A percentile compares a stretch with the other conserved stretches of the same genome.
These are phyloP conservation scores for Melaleuca quinquenervia DNA, from an alignment of 345 rosid genomes.

Conservation along the genomic window DNA sequence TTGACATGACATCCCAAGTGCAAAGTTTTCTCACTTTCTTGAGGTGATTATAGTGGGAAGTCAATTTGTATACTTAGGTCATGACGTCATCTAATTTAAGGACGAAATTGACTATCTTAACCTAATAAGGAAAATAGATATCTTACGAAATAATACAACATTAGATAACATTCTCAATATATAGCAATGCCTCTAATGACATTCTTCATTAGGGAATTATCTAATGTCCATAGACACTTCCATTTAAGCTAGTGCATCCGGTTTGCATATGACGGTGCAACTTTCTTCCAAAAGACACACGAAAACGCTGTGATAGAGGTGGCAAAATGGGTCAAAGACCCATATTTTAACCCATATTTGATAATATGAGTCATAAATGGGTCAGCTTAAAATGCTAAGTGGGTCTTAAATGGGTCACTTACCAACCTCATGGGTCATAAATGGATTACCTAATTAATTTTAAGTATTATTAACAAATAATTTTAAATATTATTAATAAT, in stretches of 20 bases:
- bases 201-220: not conserved
- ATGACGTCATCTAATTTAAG: not conserved
- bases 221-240: not conserved
- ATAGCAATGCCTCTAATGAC: not conserved
- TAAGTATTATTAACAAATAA: too few species aligned
- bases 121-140: not conserved
- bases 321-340: too few species aligned
- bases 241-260: not conserved
- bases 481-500: too few species aligned
- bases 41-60: not conserved
- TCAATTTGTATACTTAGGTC: rapidly evolving
- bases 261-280: not conserved
- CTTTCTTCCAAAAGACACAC: not conserved
- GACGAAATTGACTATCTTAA: not conserved
- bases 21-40: not conserved
- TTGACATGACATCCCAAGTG: not conserved
- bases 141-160: not conserved
- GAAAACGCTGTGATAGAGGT: rapidly evolving
- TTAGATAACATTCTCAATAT: not conserved
- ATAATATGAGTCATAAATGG: too few species aligned
- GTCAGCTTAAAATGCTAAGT: too few species aligned
- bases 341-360: too few species aligned
- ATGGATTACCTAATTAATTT: too few species aligned
- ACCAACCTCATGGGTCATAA: too few species aligned
- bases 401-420: too few species aligned